Conservation (phyloP, 805 yeast genomes). For the Barnettozyma salicaria region DNA sequence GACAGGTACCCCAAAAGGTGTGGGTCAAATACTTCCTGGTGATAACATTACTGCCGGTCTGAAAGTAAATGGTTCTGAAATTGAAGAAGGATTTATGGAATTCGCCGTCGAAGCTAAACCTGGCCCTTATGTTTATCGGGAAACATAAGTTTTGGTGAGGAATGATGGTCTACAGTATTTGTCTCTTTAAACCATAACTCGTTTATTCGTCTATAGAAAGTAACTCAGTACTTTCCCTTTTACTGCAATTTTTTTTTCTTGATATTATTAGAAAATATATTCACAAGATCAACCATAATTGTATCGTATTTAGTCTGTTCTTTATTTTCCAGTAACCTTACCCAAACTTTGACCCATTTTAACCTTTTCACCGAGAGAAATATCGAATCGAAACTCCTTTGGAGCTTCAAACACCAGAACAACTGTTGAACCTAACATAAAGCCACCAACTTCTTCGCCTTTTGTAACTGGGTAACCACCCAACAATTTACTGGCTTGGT, state of each 20-base stretch:
- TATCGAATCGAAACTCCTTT: constrained; percentile 59
- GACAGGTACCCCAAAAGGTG: constrained; percentile 98
- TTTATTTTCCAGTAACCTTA: constrained; percentile 16
- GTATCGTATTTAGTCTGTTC: too few relatives aligned
- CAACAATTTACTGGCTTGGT: constrained; percentile 64
- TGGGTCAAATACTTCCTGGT: constrained; percentile 78
- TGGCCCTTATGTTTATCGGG: constrained; percentile 53
- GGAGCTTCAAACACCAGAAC: constrained; percentile 97
- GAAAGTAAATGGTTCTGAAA: constrained; percentile 44
- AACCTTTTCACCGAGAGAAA: constrained; percentile 69
- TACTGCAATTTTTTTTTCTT: not conserved
- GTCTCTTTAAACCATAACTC: constrained; percentile 6
- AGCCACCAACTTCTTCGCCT: constrained; percentile 97
- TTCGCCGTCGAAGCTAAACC: constrained; percentile 38
- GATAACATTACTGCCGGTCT: constrained; percentile 67
- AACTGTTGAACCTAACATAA: constrained; percentile 93
- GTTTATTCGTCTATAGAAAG: constrained; percentile 4
- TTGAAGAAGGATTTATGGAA: constrained; percentile 40
- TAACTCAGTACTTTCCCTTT: not conserved
- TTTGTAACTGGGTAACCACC: constrained; percentile 85
- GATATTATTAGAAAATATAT: too few relatives aligned
- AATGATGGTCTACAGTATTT: not conserved
- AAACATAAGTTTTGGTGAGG: constrained; percentile 26
- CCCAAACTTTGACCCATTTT: constrained; percentile 84
- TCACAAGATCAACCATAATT: too few relatives aligned